Percentiles rank a stretch among this genome's conserved stretches.
phyloP scores from a whole-genome alignment of 176 grass and related monocot genomes.

The Melocanna baccifera region DNA sequence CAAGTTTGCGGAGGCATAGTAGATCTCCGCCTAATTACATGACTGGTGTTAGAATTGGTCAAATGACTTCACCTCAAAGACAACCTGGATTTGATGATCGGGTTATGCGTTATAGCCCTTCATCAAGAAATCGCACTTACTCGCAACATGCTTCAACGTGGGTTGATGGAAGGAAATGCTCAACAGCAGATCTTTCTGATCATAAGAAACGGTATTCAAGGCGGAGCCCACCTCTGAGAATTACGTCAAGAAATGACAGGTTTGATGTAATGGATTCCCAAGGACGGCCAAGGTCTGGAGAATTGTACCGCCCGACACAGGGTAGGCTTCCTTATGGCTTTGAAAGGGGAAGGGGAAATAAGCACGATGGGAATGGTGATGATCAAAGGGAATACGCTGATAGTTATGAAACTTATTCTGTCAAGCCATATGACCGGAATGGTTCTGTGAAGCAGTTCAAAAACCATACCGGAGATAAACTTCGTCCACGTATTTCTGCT shows the following conservation, averaged over 20 bases:
- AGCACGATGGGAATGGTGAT: slow-evolving; percentile 38
- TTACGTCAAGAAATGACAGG: slow-evolving; percentile 38
- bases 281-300: slow-evolving; percentile 49
- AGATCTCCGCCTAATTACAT: slow-evolving; percentile 56
- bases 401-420: slow-evolving; percentile 46
- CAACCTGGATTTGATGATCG: slow-evolving; percentile 57
- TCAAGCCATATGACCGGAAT: slow-evolving; percentile 53
- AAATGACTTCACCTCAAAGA: slow-evolving; percentile 57
- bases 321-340: slow-evolving; percentile 50
- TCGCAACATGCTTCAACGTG: slow-evolving; percentile 57
- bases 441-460: slow-evolving; percentile 36
- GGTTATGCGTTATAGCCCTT: slow-evolving; percentile 39
- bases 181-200: slow-evolving; percentile 51
- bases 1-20: slow-evolving; percentile 50
- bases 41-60: slow-evolving; percentile 41
- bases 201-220: slow-evolving; percentile 48
- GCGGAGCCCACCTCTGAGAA: slow-evolving; percentile 47
- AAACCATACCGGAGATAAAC: slow-evolving; percentile 51
- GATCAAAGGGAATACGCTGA: slow-evolving; percentile 45
- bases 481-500: slow-evolving; percentile 40
- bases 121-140: slow-evolving; percentile 44
- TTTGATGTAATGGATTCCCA: slow-evolving; percentile 48
- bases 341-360: slow-evolving; percentile 52
- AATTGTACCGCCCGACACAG: slow-evolving; percentile 46
- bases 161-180: slow-evolving; percentile 67